Evolutionary conservation across 192 early-diverging fungal species (phyloP).

Genomic region (Diversispora eburnea): DNA sequence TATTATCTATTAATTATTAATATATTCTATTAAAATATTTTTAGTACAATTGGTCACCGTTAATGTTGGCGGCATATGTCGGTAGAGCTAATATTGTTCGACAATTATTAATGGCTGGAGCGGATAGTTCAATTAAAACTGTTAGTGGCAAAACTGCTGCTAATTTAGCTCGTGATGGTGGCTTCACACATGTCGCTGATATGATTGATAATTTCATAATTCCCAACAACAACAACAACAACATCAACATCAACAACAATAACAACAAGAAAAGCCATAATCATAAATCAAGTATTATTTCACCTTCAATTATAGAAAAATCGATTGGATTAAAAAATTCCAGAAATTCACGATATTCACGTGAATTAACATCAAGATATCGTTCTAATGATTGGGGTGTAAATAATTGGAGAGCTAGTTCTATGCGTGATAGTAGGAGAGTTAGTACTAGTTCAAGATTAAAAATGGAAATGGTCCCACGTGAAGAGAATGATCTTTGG

Average conservation of each 20-base stretch:
- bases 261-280: not conserved
- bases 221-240: not conserved
- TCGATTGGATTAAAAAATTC: not conserved
- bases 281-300: not conserved
- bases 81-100: slow-evolving; percentile 36
- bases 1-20: not conserved
- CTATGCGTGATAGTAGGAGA: not conserved
- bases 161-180: slow-evolving; percentile 34
- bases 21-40: not conserved
- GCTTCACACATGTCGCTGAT: slow-evolving; percentile 32
- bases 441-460: slow-evolving; percentile 1
- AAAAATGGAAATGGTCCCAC: not conserved
- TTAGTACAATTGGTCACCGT: slow-evolving; percentile 35
- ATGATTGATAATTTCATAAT: slow-evolving; percentile 34
- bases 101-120: slow-evolving; percentile 30
- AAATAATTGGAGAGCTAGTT: not conserved
- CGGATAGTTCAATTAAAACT: slow-evolving; percentile 33
- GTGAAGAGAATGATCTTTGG: not conserved
- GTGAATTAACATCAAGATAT: not conserved
- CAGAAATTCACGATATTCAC: no score
- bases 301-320: not conserved
- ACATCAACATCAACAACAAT: no score
- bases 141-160: slow-evolving; percentile 36
- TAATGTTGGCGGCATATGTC: slow-evolving; percentile 42
- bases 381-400: no score